Evolutionary conservation across 164 flowering plant species (phyloP), one percentile per base, ranked within the genome.

Genomic region (Echeveria elegans): DNA sequence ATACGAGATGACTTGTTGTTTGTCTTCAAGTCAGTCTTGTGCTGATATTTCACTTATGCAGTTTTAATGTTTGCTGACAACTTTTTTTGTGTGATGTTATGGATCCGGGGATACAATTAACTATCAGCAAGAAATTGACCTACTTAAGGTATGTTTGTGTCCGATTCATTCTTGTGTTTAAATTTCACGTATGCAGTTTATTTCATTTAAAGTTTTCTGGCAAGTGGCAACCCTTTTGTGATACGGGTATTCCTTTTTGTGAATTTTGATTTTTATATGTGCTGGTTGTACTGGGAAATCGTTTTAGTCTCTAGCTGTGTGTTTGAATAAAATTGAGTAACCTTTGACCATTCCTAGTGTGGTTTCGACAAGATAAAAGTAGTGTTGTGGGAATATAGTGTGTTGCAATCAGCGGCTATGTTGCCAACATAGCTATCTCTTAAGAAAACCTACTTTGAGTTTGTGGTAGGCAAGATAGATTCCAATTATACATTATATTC

Each of bases 91-190:
- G 82, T 76, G n/a, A n/a, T 71, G 79, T 15, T 28, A 28, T 28
- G 61, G 28, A 26, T 12, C 34, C 8, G 61, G 61, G 78, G 63
- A 63, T 34, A 41, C 65, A 31, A 66, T 53, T n/a, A 63, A 67
- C 64, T 66, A 58, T 68, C 89, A 95, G 99, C 98, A 90, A 90
- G 98, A 95, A 81, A 95, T 95, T 78, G 99, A 95, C 77, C 77
- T 95, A 56, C 83, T 95, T 19, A 95, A 95, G 99, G 99, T 92
- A 74, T 43, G 15, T 5, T 48, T 12, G 15, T 43, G 16, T 43
- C 47, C 11, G 11, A 16, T n/a, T 43, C 47, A 43, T 43, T 12
- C 18, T 11, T 43, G 15, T 43, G 47, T 43, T 43, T 43, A 43
- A 16, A 43, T 43, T 43, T 9, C 16, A 15, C 47, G 3, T 14